Conservation (phyloP, 1,139 yeast genomes). For the Yamadazyma diospyri region DNA sequence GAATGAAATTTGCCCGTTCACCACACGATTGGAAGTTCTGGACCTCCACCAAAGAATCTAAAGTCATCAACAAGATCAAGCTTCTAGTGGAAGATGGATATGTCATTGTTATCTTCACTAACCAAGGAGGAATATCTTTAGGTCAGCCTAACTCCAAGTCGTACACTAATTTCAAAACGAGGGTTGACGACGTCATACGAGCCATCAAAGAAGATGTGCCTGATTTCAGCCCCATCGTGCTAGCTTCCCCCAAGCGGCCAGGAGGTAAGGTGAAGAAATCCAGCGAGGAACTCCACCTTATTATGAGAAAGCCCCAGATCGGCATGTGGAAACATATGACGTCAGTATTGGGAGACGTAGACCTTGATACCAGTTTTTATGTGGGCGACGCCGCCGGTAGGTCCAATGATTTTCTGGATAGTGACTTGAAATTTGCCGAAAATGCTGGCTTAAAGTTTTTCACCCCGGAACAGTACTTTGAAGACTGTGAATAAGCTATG, state of each 20-base stretch:
- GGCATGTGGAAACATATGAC: constrained; percentile 67
- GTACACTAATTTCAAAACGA: constrained; percentile 41
- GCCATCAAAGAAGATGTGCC: constrained; percentile 19
- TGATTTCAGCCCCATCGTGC: constrained; percentile 42
- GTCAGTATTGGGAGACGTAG: constrained; percentile 36
- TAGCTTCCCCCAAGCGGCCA: constrained; percentile 60
- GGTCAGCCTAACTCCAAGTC: constrained; percentile 48
- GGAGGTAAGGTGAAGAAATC: constrained; percentile 20
- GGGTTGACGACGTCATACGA: constrained; percentile 35
- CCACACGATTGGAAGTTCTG: constrained; percentile 72
- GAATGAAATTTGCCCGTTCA: constrained; percentile 50
- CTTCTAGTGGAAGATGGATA: constrained; percentile 22
- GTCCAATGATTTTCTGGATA: constrained; percentile 67
- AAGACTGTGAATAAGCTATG: not conserved
- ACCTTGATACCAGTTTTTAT: constrained; percentile 49
- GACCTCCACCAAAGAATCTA: constrained; percentile 18
- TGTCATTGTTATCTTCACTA: constrained; percentile 70
- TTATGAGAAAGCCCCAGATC: constrained; percentile 66
- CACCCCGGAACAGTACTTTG: constrained; percentile 64
- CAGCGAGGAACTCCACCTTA: constrained; percentile 30
- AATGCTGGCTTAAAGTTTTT: constrained; percentile 50
- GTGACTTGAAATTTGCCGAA: constrained; percentile 68
- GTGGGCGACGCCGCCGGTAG: constrained; percentile 99
- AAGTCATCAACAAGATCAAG: constrained; percentile 26
- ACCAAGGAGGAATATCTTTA: constrained; percentile 67